Base-by-base conservation (phyloP, 805 yeast species). In the Pichia ethanolica region DNA sequence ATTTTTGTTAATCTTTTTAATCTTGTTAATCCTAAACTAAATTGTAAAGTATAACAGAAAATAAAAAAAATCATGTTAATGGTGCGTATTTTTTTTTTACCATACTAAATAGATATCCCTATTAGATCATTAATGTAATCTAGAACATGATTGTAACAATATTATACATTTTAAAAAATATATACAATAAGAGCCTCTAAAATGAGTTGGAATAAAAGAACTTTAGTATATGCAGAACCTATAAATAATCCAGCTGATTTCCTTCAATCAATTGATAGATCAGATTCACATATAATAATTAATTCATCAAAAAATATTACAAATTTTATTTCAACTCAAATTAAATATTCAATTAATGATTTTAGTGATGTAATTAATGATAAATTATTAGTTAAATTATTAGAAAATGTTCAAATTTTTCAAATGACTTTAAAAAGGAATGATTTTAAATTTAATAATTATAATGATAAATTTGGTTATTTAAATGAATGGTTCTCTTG, bases 401-500 rank as follows among this genome's bases (percentile, higher is more conserved):
- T 26, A 6, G 5, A 14, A 13, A 28, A 27, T 27, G 32, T 39
- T 26, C 26, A 49, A 44, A 39, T 48, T 43, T 33, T 41, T 20
- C 44, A 41, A 33, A 20, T 41, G 20, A 12, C 44, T 20, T 10
- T 27, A 9, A 41, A 30, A 33, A 27, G n/a, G 7, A 33, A 27
- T 33, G 26, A 30, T 6, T n/a, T 8, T n/a, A 14, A 41, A 7
- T 20, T 25, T 26, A 27, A 26, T 6, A 20, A 20, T 10, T 9
- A 10, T 38, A 26, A 25, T 14, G 34, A 27, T 27, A 38, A 25
- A 13, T 33, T 42, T 9, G 38, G 32, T 13, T 30, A 41, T 35
- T 35, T 46, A 20, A 36, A 46, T 33, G 46, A 44, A 35, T 46
- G 32, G 44, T 20, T 13, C 37, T n/a, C 28, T 34, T 44, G 37